Evolutionary conservation across 129 eudicot genomes (phyloP).

Genomic region (Scalesia atractyloides): DNA sequence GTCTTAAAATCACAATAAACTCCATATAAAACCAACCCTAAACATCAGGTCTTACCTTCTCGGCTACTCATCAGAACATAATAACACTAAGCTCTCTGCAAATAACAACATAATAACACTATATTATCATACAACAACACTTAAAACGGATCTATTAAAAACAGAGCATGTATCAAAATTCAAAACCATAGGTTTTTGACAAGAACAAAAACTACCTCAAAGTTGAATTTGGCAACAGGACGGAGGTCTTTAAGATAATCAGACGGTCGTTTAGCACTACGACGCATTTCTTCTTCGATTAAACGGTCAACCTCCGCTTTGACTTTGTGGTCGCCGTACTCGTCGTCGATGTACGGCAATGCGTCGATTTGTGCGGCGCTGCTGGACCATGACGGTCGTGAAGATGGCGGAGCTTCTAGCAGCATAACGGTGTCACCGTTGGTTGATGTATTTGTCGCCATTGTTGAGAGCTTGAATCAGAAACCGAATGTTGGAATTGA

Average conservation of each 20-base stretch:
- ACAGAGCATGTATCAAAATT: constrained; percentile 26
- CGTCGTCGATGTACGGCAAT: constrained; percentile 90
- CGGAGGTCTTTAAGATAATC: constrained; percentile 87
- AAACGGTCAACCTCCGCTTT: constrained; percentile 84
- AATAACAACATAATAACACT: neutral
- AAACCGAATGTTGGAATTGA: neutral
- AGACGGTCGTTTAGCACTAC: constrained; percentile 77
- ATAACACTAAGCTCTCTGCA: no score
- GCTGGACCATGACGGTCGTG: constrained; percentile 56
- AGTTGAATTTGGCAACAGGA: constrained; percentile 55
- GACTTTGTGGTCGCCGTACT: constrained; percentile 69
- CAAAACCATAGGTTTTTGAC: constrained; percentile 39
- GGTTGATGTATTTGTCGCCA: constrained; percentile 36
- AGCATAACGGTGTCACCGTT: constrained; percentile 57
- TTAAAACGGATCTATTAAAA: neutral
- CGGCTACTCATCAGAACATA: no score
- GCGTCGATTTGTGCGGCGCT: constrained; percentile 78
- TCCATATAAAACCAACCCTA: no score
- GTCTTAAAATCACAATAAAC: no score
- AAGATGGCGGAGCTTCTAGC: constrained; percentile 79
- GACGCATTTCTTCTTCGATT: constrained; percentile 89
- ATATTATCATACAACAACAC: neutral
- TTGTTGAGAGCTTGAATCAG: constrained; percentile 11
- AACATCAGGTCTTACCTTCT: no score
- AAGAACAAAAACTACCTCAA: constrained; percentile 47